Base-by-base conservation (phyloP, 805 yeast genomes). In the Hanseniaspora valbyensis region DNA sequence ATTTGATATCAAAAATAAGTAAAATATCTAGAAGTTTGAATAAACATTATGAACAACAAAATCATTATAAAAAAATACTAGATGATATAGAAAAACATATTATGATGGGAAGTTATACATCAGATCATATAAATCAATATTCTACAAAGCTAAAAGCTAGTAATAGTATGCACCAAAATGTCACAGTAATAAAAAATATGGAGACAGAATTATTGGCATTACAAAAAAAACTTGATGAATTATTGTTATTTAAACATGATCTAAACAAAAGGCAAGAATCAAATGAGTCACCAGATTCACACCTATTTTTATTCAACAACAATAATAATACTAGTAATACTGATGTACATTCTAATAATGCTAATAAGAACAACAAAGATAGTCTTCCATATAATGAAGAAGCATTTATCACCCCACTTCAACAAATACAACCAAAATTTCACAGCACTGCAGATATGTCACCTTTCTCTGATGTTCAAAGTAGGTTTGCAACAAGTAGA, bases 111-210 rank as follows among this genome's bases (percentile, higher is more conserved):
- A 57, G 60, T 3, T 66, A 66, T 38, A 63, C 67, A 2, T 62
- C 66, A 2, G 65, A 62, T n/a, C 68, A 65, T 56, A 49, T 65
- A 28, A 64, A 63, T 29, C 59, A 61, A 37, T 67, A 66, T 54
- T 62, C 68, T 1, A 54, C 60, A 56, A 59, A 64, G 30, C 60
- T 66, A 4, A 61, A 59, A 46, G 58, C 66, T 2, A 65, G 63
- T 44, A 59, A 64, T 9, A 63, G 62, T 40, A 56, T 65, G 12
- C 57, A 66, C 44, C 67, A 64, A 50, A 51, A 57, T 16, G 66
- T 60, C 32, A 59, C 57, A 37, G 53, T 56, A 12, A 63, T 65
- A 14, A 64, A 60, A 40, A 59, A 52, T 42, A 26, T 60, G 2
- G 67, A 62, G 30, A 57, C 54, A 25, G 58, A 63, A 36, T 54